Base-by-base conservation (phyloP, 1,284 basidiomycete genomes). In the Mrakiaceae sp. region DNA sequence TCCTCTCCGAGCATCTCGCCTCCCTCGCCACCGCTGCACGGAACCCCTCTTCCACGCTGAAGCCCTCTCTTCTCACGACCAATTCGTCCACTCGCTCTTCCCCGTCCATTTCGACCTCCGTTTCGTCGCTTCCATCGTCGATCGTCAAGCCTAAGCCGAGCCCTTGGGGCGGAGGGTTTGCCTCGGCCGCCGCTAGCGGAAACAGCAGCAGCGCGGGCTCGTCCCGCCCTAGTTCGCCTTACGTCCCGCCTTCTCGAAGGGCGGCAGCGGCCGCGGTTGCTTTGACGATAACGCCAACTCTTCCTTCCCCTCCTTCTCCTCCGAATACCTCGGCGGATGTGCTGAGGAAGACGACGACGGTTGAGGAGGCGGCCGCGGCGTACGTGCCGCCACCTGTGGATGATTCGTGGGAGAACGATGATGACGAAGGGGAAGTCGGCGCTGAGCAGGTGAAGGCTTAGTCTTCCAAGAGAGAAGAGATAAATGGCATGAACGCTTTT, bases 1-100 rank as follows among this genome's bases (percentile, higher is more conserved):
- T 85, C 3, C 80, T 94, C 4, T 89, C 87, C 1, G 71, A 77
- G 4, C 70, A 73, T 46, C 40, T 66, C 60, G 62, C 39, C 27
- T 27, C 46, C 14, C 53, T 62, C 47, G 27, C 61, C 6, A 51
- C 50, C 54, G 43, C 62, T 14, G 27, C 46, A 39, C 54, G 52
- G 27, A 7, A 58, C 5, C 44, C 14, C 16, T 16, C 12, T 8
- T 48, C 43, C 6, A 54, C 49, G 16, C 63, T 55, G 67, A 65
- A 53, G 48, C 56, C 50, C 43, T 54, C 53, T 5, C 39, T 63
- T 6, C 54, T 63, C 10, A 63, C 53, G 39, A 63, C 60, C n/a
- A 52, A 39, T 10, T 42, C 49, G 2, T 16, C 61, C 14, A 51
- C 16, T 9, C 49, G 7, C 16, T 60, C 59, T 12, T 6, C 59